Conservation (phyloP, 495 filamentous ascomycete genomes). For the Neurospora sp. region DNA sequence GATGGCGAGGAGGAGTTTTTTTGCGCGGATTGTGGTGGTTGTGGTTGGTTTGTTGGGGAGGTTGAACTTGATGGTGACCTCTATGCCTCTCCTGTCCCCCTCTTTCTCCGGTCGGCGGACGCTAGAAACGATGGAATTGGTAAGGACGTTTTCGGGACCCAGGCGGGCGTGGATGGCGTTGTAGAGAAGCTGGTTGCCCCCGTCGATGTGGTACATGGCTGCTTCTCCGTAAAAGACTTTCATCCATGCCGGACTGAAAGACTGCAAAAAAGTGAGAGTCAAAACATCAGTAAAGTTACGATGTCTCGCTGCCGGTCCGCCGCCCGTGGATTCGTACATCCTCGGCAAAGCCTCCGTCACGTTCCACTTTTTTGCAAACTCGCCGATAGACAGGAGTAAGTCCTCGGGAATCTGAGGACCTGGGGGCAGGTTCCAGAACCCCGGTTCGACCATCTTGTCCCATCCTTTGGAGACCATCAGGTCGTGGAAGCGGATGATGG, state of each 20-base stretch:
- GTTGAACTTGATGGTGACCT: conserved; percentile 17
- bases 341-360: conserved; percentile 28
- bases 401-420: conserved; percentile 28
- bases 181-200: conserved; percentile 29
- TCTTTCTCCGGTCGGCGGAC: background rate
- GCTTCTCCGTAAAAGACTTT: conserved; percentile 14
- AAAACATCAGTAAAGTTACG: conserved; percentile 27
- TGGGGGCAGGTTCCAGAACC: conserved; percentile 26
- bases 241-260: conserved; percentile 26
- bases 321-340: conserved; percentile 10
- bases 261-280: conserved; percentile 27
- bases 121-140: conserved; percentile 19
- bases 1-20: conserved; percentile 27
- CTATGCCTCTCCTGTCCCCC: conserved; percentile 15
- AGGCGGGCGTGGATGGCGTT: conserved; percentile 20
- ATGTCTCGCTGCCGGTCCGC: conserved; percentile 14
- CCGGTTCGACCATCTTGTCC: conserved; percentile 24
- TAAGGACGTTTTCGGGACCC: conserved; percentile 20
- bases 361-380: conserved; percentile 31
- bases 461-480: conserved; percentile 20
- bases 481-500: conserved; percentile 24
- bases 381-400: conserved; percentile 30
- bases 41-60: conserved; percentile 11
- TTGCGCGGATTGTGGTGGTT: conserved; percentile 21
- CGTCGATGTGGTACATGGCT: conserved; percentile 15